Conservation (phyloP, 345 rosid genomes). For the Psidium guajava region DNA sequence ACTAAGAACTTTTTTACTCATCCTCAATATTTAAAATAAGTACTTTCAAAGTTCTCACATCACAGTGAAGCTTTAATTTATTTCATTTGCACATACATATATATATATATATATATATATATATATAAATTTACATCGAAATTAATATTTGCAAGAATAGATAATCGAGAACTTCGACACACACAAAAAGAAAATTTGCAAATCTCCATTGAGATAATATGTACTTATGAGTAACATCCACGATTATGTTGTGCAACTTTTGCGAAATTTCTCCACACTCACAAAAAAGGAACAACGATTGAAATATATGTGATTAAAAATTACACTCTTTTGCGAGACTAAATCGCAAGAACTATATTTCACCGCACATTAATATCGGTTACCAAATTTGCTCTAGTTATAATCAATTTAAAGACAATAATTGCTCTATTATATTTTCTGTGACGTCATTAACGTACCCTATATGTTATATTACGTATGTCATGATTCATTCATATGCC, state of each 20-base stretch:
- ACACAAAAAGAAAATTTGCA: not conserved
- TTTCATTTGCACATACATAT: not conserved
- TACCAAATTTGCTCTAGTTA: not conserved
- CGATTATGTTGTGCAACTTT: accelerated
- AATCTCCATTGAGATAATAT: not conserved
- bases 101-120: not conserved
- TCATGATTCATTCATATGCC: not conserved
- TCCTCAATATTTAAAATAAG: not conserved
- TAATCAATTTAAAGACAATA: not conserved
- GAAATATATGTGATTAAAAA: accelerated
- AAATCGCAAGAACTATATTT: not conserved
- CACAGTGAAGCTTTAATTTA: not conserved
- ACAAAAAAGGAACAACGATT: not conserved
- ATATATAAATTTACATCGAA: not conserved
- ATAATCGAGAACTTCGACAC: not conserved
- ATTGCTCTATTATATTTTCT: not conserved
- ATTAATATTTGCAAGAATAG: not conserved
- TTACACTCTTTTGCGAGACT: not conserved
- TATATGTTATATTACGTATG: not conserved
- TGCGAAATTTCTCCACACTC: not conserved
- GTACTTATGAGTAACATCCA: not conserved
- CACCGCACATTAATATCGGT: not conserved
- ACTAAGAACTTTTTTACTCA: not conserved
- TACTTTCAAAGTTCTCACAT: too few relatives aligned
- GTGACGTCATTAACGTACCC: not conserved